Evolutionary conservation across 2,329 filamentous ascomycete species (phyloP).

Genomic region (Hypomyces perniciosus): DNA sequence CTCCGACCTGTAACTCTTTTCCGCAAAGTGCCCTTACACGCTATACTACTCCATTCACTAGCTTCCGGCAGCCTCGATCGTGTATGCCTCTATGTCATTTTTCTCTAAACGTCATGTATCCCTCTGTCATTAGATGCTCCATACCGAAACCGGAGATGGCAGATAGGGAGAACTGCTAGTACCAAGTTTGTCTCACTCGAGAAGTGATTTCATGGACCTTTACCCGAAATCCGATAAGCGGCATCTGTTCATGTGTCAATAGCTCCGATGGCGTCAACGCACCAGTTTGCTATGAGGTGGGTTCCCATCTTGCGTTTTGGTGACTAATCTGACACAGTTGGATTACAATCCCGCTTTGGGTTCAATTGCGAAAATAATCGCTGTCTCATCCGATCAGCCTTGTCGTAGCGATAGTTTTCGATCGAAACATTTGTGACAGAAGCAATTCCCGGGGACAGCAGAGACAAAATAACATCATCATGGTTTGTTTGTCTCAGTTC

Average conservation of each 20-base stretch:
- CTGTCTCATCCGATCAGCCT: slow-evolving; percentile 1
- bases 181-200: too few relatives aligned
- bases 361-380: neutral
- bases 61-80: too few relatives aligned
- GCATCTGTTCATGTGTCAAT: neutral
- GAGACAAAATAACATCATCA: neutral
- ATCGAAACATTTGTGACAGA: neutral
- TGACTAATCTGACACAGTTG: slow-evolving; percentile 9
- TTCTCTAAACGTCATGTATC: too few relatives aligned
- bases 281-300: slow-evolving; percentile 2
- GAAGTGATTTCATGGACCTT: too few relatives aligned
- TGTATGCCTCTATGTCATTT: too few relatives aligned
- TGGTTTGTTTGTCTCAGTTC: slow-evolving; percentile 9
- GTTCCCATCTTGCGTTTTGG: slow-evolving; percentile 9
- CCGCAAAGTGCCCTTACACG: too few relatives aligned
- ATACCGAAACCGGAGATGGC: too few relatives aligned
- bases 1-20: too few relatives aligned
- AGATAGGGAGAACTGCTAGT: too few relatives aligned
- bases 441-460: neutral
- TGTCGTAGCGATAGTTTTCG: slow-evolving; percentile 4
- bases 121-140: too few relatives aligned
- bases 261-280: slow-evolving; percentile 12
- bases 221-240: neutral
- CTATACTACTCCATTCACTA: too few relatives aligned
- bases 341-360: neutral